A percentile compares a stretch with the other conserved stretches of the same genome.
phyloP scores from a whole-genome alignment of 1,139 yeast genomes.

The Wickerhamomyces sp. region DNA sequence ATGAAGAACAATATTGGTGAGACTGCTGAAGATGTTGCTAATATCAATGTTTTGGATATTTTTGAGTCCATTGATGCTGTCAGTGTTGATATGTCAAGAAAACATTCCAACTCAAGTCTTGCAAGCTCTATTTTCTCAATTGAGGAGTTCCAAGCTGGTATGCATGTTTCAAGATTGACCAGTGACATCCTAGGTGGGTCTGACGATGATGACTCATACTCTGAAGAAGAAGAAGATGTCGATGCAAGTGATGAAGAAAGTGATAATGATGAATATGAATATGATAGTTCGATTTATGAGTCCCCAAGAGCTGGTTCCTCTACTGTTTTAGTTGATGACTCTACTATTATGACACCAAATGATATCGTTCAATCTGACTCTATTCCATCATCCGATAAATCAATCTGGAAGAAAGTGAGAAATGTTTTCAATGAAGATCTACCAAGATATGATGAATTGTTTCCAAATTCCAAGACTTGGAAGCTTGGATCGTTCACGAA shows the following conservation, averaged over 20 bases:
- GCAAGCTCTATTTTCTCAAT: slow-evolving; percentile 24
- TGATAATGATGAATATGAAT: slow-evolving; percentile 19
- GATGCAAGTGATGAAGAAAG: slow-evolving; percentile 27
- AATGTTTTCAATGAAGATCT: slow-evolving; percentile 51
- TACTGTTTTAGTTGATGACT: not conserved
- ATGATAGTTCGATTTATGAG: slow-evolving; percentile 6
- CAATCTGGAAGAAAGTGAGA: slow-evolving; percentile 61
- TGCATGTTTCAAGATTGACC: slow-evolving; percentile 23
- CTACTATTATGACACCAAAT: no score
- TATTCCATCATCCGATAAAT: slow-evolving; percentile 20
- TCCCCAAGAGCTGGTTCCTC: not conserved
- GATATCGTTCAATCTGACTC: not conserved
- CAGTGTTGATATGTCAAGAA: slow-evolving; percentile 20
- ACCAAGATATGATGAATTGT: slow-evolving; percentile 80
- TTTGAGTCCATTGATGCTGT: slow-evolving; percentile 24
- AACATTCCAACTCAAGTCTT: slow-evolving; percentile 21
- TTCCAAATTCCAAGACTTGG: slow-evolving; percentile 40
- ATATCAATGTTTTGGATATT: slow-evolving; percentile 56
- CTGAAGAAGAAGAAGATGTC: slow-evolving; percentile 17
- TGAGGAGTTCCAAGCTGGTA: slow-evolving; percentile 22
- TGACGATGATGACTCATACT: slow-evolving; percentile 13
- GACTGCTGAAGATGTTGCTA: slow-evolving; percentile 50
- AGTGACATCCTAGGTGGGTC: slow-evolving; percentile 16
- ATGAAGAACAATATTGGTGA: slow-evolving; percentile 52
- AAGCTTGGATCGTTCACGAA: slow-evolving; percentile 14